Conservation (phyloP, 805 yeast genomes). For the Blastobotrys robertii region DNA sequence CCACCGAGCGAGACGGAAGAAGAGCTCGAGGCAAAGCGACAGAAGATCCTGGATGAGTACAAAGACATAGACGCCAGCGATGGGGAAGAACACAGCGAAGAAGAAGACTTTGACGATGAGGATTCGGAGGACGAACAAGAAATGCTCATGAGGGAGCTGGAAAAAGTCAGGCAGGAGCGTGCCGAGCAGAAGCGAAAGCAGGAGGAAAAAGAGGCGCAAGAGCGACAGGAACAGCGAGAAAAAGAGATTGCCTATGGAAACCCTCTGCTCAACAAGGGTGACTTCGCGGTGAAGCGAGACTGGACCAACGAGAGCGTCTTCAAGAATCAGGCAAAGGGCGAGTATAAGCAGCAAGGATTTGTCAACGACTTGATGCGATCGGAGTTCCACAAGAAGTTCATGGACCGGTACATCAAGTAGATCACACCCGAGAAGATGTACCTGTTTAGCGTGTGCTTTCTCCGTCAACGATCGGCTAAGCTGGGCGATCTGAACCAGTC, state of each 20-base stretch:
- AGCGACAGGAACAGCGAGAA: constrained; percentile 17
- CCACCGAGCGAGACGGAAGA: background rate
- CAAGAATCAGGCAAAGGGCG: constrained; percentile 24
- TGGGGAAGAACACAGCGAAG: constrained; percentile 7
- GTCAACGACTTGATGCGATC: constrained; percentile 30
- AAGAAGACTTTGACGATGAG: constrained; percentile 14
- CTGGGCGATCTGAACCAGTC: no score
- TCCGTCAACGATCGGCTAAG: no score
- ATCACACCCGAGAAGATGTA: no score
- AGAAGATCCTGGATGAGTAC: constrained; percentile 3
- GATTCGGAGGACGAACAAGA: constrained; percentile 26
- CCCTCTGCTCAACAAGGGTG: constrained; percentile 21
- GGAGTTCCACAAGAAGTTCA: constrained; percentile 29
- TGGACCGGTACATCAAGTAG: constrained; percentile 26
- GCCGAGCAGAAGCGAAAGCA: constrained; percentile 20
- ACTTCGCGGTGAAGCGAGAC: constrained; percentile 18
- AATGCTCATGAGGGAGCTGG: constrained; percentile 25
- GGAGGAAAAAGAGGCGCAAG: constrained; percentile 13
- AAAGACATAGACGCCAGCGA: constrained; percentile 4
- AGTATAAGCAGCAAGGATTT: constrained; percentile 19
- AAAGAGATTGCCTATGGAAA: constrained; percentile 24
- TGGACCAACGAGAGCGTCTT: constrained; percentile 31
- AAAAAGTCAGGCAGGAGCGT: constrained; percentile 26
- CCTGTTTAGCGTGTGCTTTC: no score
- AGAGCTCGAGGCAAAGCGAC: background rate